phyloP scores from a whole-genome alignment of 768 basidiomycete genomes.

The Pisolithus sp. region DNA sequence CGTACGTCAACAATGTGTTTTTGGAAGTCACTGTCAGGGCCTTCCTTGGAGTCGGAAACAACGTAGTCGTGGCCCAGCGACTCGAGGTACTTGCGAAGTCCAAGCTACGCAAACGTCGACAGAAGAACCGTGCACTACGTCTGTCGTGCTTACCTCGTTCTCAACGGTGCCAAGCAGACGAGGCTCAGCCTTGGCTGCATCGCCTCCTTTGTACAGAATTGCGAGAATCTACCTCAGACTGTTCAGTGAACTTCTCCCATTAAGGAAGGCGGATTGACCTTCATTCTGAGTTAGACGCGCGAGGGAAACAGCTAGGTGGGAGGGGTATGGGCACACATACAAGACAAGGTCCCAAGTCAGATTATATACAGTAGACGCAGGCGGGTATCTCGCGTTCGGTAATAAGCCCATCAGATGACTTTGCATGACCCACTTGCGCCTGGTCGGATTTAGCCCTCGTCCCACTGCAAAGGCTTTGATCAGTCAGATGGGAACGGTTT shows the following conservation, averaged over 20 bases:
- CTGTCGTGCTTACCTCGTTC: constrained; percentile 49
- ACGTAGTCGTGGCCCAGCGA: constrained; percentile 70
- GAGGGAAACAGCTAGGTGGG: neutral
- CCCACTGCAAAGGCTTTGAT: too few relatives aligned
- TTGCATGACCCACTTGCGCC: neutral
- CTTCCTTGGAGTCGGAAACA: constrained; percentile 80
- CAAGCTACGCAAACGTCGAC: constrained; percentile 43
- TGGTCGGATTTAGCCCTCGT: neutral
- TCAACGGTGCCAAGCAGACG: constrained; percentile 77
- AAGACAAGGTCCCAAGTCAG: too few relatives aligned
- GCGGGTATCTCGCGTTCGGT: too few relatives aligned
- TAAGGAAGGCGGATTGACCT: constrained; percentile 25
- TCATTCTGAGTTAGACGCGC: constrained; percentile 29
- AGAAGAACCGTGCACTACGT: neutral
- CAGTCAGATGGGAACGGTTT: neutral
- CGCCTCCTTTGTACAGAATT: constrained; percentile 64
- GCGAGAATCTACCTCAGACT: constrained; percentile 50
- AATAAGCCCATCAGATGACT: too few relatives aligned
- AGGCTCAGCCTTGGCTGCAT: constrained; percentile 61
- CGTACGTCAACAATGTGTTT: constrained; percentile 76
- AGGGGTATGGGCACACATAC: constrained; percentile 6
- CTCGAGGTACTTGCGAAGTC: constrained; percentile 62
- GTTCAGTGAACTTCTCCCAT: neutral
- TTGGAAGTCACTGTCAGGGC: constrained; percentile 72
- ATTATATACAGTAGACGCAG: too few relatives aligned